Evolutionary conservation across 2,329 filamentous ascomycete genomes (phyloP).

Genomic region (Hymenoscyphus fraxineus): DNA sequence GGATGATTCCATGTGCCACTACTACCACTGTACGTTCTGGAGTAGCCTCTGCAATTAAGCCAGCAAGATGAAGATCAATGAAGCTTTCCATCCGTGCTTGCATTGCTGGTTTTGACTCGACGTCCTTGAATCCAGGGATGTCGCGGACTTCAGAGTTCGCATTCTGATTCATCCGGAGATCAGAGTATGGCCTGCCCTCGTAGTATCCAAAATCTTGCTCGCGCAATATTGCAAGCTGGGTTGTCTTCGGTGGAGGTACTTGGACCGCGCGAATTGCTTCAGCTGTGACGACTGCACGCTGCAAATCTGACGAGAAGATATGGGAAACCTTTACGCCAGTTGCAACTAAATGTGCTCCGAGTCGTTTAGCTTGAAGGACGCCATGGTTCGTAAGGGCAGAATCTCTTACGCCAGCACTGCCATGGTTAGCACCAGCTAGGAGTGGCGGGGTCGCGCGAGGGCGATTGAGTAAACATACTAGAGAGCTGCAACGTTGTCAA

Average conservation of each 20-base stretch:
- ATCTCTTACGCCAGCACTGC: conserved; percentile 74
- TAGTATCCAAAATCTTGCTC: conserved; percentile 72
- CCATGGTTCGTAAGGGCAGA: conserved; percentile 80
- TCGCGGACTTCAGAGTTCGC: conserved; percentile 38
- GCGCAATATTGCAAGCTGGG: conserved; percentile 46
- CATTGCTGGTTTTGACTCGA: conserved; percentile 69
- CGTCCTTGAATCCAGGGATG: conserved; percentile 46
- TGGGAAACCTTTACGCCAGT: conserved; percentile 59
- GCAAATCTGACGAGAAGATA: conserved; percentile 77
- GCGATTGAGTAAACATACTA: conserved; percentile 52
- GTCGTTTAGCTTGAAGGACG: conserved; percentile 68
- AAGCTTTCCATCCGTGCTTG: conserved; percentile 60
- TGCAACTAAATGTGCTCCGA: conserved; percentile 64
- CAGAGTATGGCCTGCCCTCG: conserved; percentile 60
- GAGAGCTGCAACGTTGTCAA: conserved; percentile 78
- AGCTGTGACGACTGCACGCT: conserved; percentile 70
- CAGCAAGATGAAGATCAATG: conserved; percentile 59
- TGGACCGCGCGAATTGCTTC: conserved; percentile 60
- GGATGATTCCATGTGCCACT: conserved; percentile 80
- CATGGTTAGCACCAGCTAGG: conserved; percentile 17
- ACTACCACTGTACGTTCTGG: conserved; percentile 52
- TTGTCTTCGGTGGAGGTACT: conserved; percentile 20
- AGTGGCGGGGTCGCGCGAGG: not conserved
- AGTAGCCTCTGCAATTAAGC: conserved; percentile 40
- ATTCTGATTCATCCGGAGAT: conserved; percentile 38